phyloP scores from a whole-genome alignment of 2,329 filamentous ascomycete genomes.

The Pestalotiopsis sp. region DNA sequence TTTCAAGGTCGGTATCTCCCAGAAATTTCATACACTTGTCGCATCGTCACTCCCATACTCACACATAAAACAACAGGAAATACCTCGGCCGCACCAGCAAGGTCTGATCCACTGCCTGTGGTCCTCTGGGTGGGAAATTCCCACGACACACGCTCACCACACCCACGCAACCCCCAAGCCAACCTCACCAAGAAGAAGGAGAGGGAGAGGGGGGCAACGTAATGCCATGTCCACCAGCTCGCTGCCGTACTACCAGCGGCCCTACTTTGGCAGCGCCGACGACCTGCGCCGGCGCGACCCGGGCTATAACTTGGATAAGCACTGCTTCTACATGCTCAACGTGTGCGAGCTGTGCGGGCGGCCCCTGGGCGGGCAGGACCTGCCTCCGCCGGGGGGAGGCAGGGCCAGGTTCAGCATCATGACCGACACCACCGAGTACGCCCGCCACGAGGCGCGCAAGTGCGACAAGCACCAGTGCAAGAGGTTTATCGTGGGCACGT shows the following conservation, averaged over 20 bases:
- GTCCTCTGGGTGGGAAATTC: too few species aligned
- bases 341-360: constrained; percentile 12
- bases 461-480: constrained; percentile 11
- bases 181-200: neutral
- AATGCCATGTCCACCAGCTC: constrained; percentile 12
- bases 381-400: neutral
- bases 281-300: constrained; percentile 6
- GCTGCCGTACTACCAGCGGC: constrained; percentile 11
- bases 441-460: constrained; percentile 4
- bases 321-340: constrained; percentile 13
- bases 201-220: neutral
- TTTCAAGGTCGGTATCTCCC: too few species aligned
- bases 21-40: too few species aligned
- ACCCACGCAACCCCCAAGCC: neutral
- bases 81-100: too few species aligned
- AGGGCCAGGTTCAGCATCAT: constrained; percentile 11
- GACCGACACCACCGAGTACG: constrained; percentile 13
- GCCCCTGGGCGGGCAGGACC: constrained; percentile 1
- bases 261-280: constrained; percentile 8
- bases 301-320: constrained; percentile 3
- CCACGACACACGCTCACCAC: too few species aligned
- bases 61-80: too few species aligned
- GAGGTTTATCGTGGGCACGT: constrained; percentile 10
- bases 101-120: too few species aligned
- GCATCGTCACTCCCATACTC: too few species aligned